These are phyloP conservation scores for Sideroxylon spinosum DNA, from an alignment of 179 eudicot genomes.

Conservation along the genomic window DNA sequence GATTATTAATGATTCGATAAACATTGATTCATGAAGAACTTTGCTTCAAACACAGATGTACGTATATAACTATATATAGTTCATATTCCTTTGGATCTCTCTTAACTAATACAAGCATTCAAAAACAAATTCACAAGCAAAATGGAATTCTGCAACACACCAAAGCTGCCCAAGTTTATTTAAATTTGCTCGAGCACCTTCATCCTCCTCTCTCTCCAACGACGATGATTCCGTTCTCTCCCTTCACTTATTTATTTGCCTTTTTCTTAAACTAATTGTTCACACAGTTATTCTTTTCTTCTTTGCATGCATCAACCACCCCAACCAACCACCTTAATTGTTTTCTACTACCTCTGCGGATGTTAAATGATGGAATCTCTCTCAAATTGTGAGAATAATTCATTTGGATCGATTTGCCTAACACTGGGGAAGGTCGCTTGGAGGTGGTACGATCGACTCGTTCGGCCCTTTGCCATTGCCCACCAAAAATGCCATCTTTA, in stretches of 20 bases:
- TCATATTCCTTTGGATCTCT: background rate
- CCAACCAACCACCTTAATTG: background rate
- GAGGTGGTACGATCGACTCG: slow-evolving; percentile 58
- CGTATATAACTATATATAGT: too few species aligned
- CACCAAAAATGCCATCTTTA: slow-evolving; percentile 69
- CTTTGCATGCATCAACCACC: too few species aligned
- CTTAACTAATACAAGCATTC: background rate
- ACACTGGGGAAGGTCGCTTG: slow-evolving; percentile 66
- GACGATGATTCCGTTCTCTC: background rate
- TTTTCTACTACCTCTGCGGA: background rate
- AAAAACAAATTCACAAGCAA: slow-evolving; percentile 3
- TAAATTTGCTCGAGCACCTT: background rate
- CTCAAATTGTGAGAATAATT: background rate
- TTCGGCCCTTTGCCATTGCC: slow-evolving; percentile 65
- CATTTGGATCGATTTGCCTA: slow-evolving; percentile 15
- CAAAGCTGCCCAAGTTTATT: background rate
- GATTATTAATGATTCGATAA: background rate
- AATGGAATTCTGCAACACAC: background rate
- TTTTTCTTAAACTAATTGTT: background rate
- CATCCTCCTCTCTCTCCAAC: background rate
- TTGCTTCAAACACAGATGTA: background rate
- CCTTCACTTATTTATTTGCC: slow-evolving; percentile 5
- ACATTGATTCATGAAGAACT: background rate
- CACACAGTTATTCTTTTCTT: too few species aligned
- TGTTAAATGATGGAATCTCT: background rate